Evolutionary conservation across 2,329 filamentous ascomycete genomes (phyloP).

Genomic region (Pseudocercospora crystallina): DNA sequence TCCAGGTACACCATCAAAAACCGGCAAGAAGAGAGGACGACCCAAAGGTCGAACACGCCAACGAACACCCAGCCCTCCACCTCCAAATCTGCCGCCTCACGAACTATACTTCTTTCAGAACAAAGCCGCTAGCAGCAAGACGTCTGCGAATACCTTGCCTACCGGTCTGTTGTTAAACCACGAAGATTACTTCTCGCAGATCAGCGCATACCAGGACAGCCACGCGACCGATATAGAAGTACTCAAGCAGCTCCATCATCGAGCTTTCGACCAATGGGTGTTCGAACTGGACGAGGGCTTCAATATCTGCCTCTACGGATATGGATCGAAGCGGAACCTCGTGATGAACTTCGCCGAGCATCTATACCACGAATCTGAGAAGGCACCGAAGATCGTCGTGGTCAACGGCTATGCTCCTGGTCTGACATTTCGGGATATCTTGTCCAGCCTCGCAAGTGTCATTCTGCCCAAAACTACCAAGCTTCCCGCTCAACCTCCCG

Average conservation of each 20-base stretch:
- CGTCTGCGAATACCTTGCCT: constrained; percentile 80
- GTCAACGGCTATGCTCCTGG: constrained; percentile 80
- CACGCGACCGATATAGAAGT: constrained; percentile 70
- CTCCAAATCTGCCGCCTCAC: constrained; percentile 74
- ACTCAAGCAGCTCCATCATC: constrained; percentile 71
- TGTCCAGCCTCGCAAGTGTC: constrained; percentile 67
- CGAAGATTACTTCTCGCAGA: constrained; percentile 80
- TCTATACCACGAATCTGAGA: constrained; percentile 52
- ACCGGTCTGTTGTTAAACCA: constrained; percentile 77
- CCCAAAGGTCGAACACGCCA: constrained; percentile 56
- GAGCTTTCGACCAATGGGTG: constrained; percentile 85
- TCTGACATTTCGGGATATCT: constrained; percentile 66
- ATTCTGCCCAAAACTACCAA: constrained; percentile 54
- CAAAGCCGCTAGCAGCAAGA: constrained; percentile 74
- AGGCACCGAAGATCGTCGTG: constrained; percentile 67
- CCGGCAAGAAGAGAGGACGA: constrained; percentile 44
- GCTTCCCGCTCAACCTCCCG: constrained; percentile 63
- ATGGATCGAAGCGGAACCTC: constrained; percentile 80
- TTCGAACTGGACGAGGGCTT: constrained; percentile 88
- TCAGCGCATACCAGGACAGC: constrained; percentile 64
- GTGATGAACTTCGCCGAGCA: constrained; percentile 73
- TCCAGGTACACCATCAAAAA: constrained; percentile 48
- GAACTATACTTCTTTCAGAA: constrained; percentile 95
- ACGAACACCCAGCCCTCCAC: constrained; percentile 74
- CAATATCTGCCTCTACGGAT: constrained; percentile 87